Conservation (phyloP, 805 yeast species). For the Geotrichum ghanense region DNA sequence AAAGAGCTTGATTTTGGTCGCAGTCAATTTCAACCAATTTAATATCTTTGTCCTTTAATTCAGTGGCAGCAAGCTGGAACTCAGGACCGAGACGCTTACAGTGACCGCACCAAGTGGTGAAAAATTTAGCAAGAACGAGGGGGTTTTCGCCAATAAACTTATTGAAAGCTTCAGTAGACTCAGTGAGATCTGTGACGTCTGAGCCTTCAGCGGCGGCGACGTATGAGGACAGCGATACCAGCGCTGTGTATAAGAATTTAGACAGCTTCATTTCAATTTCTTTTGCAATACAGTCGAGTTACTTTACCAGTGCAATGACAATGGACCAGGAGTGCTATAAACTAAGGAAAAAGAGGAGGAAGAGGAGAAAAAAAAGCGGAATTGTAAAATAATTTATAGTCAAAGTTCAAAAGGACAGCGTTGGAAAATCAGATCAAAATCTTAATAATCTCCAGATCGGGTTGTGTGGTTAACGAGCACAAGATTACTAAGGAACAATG, state of each 20-base stretch:
- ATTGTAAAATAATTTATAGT: neutral
- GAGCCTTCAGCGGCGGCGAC: slow-evolving; percentile 67
- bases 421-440: neutral
- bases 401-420: neutral
- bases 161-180: slow-evolving; percentile 41
- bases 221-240: slow-evolving; percentile 31
- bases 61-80: slow-evolving; percentile 51
- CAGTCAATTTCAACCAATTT: slow-evolving; percentile 79
- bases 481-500: too few relatives aligned
- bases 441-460: neutral
- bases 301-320: neutral
- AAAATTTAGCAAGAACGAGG: slow-evolving; percentile 57
- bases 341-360: neutral
- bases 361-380: neutral
- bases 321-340: neutral
- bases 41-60: slow-evolving; percentile 30
- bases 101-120: slow-evolving; percentile 98
- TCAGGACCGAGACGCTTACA: slow-evolving; percentile 63
- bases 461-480: too few relatives aligned
- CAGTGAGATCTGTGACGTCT: slow-evolving; percentile 72
- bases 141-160: slow-evolving; percentile 60
- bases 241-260: slow-evolving; percentile 18
- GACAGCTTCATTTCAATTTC: slow-evolving; percentile 32
- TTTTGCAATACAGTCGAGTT: too few relatives aligned
- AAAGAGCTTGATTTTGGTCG: slow-evolving; percentile 59